Evolutionary conservation across 768 basidiomycete species (phyloP).

Genomic region (Podaxis carcinomalis): DNA sequence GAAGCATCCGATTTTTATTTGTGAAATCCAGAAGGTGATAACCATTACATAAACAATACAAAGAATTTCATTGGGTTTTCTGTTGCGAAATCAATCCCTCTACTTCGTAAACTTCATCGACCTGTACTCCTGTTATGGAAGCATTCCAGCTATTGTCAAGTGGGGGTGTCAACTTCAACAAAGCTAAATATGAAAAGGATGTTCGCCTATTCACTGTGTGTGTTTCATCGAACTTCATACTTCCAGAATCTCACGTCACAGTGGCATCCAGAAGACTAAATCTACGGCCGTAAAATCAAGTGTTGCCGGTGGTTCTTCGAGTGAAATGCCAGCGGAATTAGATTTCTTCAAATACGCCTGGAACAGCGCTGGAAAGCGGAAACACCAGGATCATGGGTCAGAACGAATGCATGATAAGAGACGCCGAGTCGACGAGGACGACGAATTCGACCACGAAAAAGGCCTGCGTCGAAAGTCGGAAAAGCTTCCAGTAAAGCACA

Average conservation of each 20-base stretch:
- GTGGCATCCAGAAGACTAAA: not conserved
- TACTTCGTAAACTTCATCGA: not conserved
- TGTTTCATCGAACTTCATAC: not conserved
- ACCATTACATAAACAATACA: not conserved
- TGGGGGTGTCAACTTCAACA: constrained; percentile 82
- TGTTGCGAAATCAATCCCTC: not conserved
- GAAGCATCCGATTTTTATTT: not conserved
- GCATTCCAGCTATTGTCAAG: constrained; percentile 88
- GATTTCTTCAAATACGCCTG: constrained; percentile 92
- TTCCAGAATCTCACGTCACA: not conserved
- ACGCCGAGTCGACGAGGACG: constrained; percentile 21
- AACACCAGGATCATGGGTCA: constrained; percentile 21
- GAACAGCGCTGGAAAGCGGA: constrained; percentile 50
- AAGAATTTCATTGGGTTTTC: not conserved
- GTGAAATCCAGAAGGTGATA: not conserved
- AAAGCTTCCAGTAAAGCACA: not conserved
- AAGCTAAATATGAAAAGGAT: constrained; percentile 65
- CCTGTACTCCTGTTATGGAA: constrained; percentile 47
- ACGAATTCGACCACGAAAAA: constrained; percentile 14
- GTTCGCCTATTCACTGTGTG: constrained; percentile 66
- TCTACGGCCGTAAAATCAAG: constrained; percentile 4
- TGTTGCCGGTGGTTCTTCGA: constrained; percentile 19
- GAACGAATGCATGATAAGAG: constrained; percentile 26
- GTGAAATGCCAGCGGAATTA: constrained; percentile 67
- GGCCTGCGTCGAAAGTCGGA: constrained; percentile 9